Evolutionary conservation across 176 grass and related monocot genomes (phyloP), one percentile per base, ranked within the genome.

Genomic region (Oryza rufipogon): DNA sequence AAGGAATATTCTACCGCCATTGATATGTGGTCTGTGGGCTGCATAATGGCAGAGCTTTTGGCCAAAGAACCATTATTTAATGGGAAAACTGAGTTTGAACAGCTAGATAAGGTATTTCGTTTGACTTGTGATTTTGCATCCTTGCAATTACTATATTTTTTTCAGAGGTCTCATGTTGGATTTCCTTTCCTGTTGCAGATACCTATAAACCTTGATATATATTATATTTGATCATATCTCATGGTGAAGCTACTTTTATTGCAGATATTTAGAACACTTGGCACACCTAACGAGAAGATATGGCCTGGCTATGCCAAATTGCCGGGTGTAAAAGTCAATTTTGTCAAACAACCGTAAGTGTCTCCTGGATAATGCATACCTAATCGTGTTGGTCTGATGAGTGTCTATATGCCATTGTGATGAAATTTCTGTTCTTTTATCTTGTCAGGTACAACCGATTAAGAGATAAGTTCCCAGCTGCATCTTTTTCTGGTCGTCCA

Each of bases 1-100:
- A 99, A 94, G 83, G 96, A 99, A 75, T 99, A 99, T 68, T 99
- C 96, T 58, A 99, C 96, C n/a, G 93, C 96, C 69, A 99, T 99
- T 74, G 96, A 99, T 91, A 99, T 99, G 93, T 99, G 96, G 96
- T 99, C 96, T 2, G 79, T 99, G 20, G 96, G 96, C 11, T 99
- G 96, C 73, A 96, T 99, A 89, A 99, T 99, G 96, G 96, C 96
- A 65, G 96, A 99, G 79, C 88, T 99, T 90, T 85, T 99, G 20
- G 93, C 93, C 36, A 99, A 99, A 83, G 96, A 99, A 87, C 96
- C 96, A 79, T 66, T 99, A 56, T 99, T 99, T 75, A 96, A 92
- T 66, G 96, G 96, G 15, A 90, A 91, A 87, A 92, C 89, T 28
- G 96, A 99, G 83, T 89, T 92, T 46, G 96, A 99, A 76, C 96